Percentiles rank a stretch among this genome's conserved stretches.
Conservation (phyloP, 495 filamentous ascomycete genomes). For the Trichoderma reesei region DNA sequence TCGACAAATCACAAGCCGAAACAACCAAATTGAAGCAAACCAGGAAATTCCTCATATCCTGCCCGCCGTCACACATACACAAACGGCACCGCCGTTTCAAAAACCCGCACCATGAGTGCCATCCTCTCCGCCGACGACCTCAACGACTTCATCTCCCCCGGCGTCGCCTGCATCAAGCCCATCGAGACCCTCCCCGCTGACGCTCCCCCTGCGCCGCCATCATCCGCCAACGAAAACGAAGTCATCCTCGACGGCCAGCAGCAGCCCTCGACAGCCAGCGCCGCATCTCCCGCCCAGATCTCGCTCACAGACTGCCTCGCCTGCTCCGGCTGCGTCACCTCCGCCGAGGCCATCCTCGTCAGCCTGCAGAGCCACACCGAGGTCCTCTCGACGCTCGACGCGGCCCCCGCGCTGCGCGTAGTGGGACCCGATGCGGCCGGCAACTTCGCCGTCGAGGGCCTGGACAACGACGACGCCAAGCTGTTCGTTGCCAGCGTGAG, state of each 20-base stretch:
- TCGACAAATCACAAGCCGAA: too few species aligned
- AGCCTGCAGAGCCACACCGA: slow-evolving; percentile 86
- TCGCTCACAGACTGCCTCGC: slow-evolving; percentile 95
- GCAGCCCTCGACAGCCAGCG: slow-evolving; percentile 34
- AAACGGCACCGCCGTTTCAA: neutral
- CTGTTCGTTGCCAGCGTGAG: slow-evolving; percentile 86
- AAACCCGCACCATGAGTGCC: slow-evolving; percentile 61
- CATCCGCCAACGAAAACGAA: slow-evolving; percentile 54
- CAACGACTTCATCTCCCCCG: slow-evolving; percentile 97
- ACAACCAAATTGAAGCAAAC: neutral
- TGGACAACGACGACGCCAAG: slow-evolving; percentile 41
- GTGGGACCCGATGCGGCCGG: slow-evolving; percentile 16
- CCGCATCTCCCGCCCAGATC: slow-evolving; percentile 59
- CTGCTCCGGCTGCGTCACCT: slow-evolving; percentile 95
- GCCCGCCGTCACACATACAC: neutral
- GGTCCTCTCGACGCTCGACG: slow-evolving; percentile 72
- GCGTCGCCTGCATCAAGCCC: slow-evolving; percentile 96
- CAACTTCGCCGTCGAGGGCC: slow-evolving; percentile 23
- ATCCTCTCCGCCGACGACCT: slow-evolving; percentile 94
- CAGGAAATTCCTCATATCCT: too few species aligned
- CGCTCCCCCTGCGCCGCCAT: slow-evolving; percentile 13
- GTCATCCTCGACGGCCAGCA: slow-evolving; percentile 84
- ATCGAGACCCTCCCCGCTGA: slow-evolving; percentile 70
- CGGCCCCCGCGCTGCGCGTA: slow-evolving; percentile 43
- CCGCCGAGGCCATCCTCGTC: slow-evolving; percentile 89